These are phyloP conservation scores for Andalucia godoyi DNA, from an alignment of 78 protist species.

Conservation along the genomic window DNA sequence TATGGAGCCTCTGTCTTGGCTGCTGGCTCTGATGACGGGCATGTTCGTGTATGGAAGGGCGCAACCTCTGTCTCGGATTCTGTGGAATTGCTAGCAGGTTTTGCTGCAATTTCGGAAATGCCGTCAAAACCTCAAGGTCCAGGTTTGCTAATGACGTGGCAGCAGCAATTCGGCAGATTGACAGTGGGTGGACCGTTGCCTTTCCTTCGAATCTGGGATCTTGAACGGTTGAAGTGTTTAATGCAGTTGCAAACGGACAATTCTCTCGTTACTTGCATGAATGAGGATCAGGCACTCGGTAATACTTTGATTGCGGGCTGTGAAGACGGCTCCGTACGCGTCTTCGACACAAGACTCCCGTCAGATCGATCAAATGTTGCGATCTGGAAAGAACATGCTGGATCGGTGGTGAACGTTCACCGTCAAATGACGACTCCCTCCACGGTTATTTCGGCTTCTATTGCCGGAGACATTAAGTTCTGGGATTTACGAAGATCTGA, in stretches of 20 bases:
- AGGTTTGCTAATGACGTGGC: constrained; percentile 11
- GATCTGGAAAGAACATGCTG: constrained; percentile 2
- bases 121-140: constrained; percentile 7
- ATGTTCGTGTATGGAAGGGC: constrained; percentile 49
- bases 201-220: constrained; percentile 59
- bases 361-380: background rate
- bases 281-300: constrained; percentile 26
- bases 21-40: constrained; percentile 58
- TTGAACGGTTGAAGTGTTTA: constrained; percentile 38
- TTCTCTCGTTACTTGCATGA: constrained; percentile 22
- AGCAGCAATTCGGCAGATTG: constrained; percentile 4
- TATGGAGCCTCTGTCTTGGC: constrained; percentile 14
- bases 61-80: background rate
- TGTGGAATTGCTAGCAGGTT: background rate
- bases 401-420: background rate
- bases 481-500: constrained; percentile 13
- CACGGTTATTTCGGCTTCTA: background rate
- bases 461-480: constrained; percentile 5
- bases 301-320: constrained; percentile 33
- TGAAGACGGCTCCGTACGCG: constrained; percentile 38
- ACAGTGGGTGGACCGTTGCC: constrained; percentile 26
- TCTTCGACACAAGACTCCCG: constrained; percentile 28
- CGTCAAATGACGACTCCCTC: background rate
- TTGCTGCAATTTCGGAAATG: background rate
- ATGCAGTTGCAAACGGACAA: constrained; percentile 21